Evolutionary conservation across 495 filamentous ascomycete species (phyloP).

Genomic region (Xylaria grammica): DNA sequence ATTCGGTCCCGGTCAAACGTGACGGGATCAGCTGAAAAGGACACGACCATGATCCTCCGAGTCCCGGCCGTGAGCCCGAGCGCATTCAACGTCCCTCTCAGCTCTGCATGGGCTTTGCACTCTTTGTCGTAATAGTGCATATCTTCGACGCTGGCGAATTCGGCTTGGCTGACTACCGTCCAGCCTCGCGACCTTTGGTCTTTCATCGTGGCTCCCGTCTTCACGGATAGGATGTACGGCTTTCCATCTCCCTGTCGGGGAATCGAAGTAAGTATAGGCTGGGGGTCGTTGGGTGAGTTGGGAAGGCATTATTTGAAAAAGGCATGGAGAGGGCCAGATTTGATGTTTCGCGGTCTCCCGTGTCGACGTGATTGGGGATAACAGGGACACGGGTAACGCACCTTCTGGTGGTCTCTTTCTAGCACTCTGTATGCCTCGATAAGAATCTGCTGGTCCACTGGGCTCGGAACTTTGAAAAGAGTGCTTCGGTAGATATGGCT

Average conservation of each 20-base stretch:
- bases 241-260: constrained; percentile 60
- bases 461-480: constrained; percentile 45
- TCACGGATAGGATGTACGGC: constrained; percentile 64
- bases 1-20: neutral
- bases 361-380: neutral
- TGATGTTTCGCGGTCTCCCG: neutral
- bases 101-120: constrained; percentile 63
- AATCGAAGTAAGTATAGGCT: neutral
- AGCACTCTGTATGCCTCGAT: constrained; percentile 38
- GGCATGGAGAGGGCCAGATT: too few species aligned
- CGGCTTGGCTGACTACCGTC: constrained; percentile 63
- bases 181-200: constrained; percentile 68
- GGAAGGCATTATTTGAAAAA: too few species aligned
- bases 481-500: constrained; percentile 38
- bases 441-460: constrained; percentile 37
- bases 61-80: neutral
- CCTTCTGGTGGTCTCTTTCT: constrained; percentile 34
- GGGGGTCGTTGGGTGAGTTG: neutral
- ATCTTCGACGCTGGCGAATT: constrained; percentile 67
- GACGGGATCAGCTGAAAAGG: neutral
- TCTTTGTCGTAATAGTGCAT: constrained; percentile 72
- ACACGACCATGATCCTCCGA: neutral
- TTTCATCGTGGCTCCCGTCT: constrained; percentile 49
- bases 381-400: constrained; percentile 10
- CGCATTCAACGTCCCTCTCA: constrained; percentile 56